Percentiles rank a stretch among this genome's conserved stretches.
Evolutionary conservation across 2,329 filamentous ascomycete genomes (phyloP).

Genomic region (Penicillium sp.): DNA sequence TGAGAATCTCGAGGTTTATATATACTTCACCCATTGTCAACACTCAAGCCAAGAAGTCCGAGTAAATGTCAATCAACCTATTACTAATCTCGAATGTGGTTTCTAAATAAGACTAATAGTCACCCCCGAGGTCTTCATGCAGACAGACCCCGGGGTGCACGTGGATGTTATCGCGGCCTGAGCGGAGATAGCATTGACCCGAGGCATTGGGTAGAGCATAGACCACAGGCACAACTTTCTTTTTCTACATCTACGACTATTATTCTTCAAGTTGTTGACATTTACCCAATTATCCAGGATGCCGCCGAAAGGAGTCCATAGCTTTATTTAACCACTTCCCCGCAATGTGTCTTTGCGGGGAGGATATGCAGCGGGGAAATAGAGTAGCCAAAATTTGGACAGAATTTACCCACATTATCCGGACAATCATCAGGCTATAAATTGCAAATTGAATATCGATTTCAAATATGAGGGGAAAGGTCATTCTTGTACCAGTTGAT

Average conservation of each 20-base stretch:
- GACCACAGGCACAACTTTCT: background rate
- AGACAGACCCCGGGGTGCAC: background rate
- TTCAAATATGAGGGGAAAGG: background rate
- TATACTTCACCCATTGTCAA: background rate
- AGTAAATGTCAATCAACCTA: background rate
- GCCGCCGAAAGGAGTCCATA: background rate
- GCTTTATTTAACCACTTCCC: background rate
- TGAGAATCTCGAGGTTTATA: background rate
- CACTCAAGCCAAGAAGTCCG: background rate
- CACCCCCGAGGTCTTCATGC: background rate
- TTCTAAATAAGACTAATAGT: background rate
- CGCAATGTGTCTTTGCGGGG: background rate
- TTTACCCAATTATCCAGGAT: background rate
- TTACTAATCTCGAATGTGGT: too few relatives aligned
- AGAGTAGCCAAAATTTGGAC: background rate
- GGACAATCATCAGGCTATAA: background rate
- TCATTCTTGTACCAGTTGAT: background rate
- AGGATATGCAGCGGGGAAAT: background rate
- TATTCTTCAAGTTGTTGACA: background rate
- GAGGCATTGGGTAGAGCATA: background rate
- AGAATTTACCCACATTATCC: slow-evolving; percentile 7
- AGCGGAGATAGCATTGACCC: background rate
- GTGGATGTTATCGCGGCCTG: background rate
- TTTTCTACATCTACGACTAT: background rate
- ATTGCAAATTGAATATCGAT: background rate